A percentile compares a stretch with the other conserved stretches of the same genome.
Evolutionary conservation across 2,329 filamentous ascomycete genomes (phyloP).

Genomic region (Pseudogymnoascus sp.): DNA sequence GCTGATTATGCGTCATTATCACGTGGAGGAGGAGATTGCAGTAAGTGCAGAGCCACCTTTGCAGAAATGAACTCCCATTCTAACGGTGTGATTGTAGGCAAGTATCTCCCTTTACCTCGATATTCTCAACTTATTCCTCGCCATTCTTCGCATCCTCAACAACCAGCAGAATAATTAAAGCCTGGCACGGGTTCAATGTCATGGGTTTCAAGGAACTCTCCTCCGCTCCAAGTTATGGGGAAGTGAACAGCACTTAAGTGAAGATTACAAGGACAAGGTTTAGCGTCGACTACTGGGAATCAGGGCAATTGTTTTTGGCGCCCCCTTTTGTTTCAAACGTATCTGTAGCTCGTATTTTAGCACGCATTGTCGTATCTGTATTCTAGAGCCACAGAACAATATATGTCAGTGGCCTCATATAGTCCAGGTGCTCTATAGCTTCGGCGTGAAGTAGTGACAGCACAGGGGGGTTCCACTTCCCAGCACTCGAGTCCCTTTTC

Average conservation of each 20-base stretch:
- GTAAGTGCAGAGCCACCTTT: background rate
- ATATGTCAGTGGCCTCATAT: background rate
- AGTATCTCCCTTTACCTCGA: conserved; percentile 93
- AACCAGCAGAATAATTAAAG: conserved; percentile 84
- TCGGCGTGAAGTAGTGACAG: background rate
- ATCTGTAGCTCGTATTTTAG: background rate
- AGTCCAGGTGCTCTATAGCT: background rate
- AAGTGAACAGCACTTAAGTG: background rate
- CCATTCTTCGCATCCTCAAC: conserved; percentile 92
- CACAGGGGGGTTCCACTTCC: background rate
- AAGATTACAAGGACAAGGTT: background rate
- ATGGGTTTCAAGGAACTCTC: background rate
- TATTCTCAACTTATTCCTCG: conserved; percentile 93
- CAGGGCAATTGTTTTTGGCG: background rate
- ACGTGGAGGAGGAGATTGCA: conserved; percentile 96
- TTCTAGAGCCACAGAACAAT: background rate
- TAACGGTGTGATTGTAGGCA: conserved; percentile 35
- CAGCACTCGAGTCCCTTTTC: background rate
- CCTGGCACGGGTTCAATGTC: background rate
- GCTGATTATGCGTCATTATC: conserved; percentile 88
- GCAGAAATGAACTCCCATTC: background rate
- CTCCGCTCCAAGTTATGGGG: background rate
- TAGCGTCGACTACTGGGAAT: background rate
- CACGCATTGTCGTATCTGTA: background rate
- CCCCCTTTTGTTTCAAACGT: background rate